phyloP scores from a whole-genome alignment of 176 grass and related monocot species.

The Neostapfia colusana region DNA sequence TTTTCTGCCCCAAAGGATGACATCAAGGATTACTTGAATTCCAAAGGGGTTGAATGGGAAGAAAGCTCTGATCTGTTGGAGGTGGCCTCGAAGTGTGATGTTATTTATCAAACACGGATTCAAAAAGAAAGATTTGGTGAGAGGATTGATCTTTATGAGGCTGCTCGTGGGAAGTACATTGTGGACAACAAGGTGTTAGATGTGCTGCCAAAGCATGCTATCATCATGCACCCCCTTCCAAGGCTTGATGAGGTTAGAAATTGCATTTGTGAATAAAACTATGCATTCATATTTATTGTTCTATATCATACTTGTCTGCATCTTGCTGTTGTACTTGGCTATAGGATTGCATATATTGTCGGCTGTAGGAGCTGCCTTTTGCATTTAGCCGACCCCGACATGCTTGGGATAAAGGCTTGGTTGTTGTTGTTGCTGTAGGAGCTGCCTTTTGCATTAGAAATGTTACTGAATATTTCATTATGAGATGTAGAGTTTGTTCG shows the following conservation, averaged over 20 bases:
- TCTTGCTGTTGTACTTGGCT: background rate
- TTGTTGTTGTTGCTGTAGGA: background rate
- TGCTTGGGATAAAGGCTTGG: no score
- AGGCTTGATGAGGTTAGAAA: conserved; percentile 78
- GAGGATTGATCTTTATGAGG: conserved; percentile 85
- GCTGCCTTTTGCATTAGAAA: background rate
- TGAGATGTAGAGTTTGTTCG: background rate
- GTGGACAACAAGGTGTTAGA: conserved; percentile 79
- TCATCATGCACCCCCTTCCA: conserved; percentile 96
- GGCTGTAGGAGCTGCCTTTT: background rate
- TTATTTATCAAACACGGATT: conserved; percentile 94
- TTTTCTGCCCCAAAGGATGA: conserved; percentile 60
- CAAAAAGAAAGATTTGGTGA: conserved; percentile 95
- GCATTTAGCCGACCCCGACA: no score
- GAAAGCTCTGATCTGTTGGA: conserved; percentile 89
- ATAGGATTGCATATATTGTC: background rate
- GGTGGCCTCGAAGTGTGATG: conserved; percentile 75
- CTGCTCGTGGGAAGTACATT: conserved; percentile 85
- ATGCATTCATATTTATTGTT: background rate
- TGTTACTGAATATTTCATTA: background rate
- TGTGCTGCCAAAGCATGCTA: conserved; percentile 77
- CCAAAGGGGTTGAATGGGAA: conserved; percentile 79
- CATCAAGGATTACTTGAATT: conserved; percentile 84
- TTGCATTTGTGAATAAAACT: conserved; percentile 25
- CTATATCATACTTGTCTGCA: background rate